Percentiles rank a stretch among this genome's conserved stretches.
Evolutionary conservation across 148 eudicot genomes (phyloP).

Genomic region (Rhododendron vialii): DNA sequence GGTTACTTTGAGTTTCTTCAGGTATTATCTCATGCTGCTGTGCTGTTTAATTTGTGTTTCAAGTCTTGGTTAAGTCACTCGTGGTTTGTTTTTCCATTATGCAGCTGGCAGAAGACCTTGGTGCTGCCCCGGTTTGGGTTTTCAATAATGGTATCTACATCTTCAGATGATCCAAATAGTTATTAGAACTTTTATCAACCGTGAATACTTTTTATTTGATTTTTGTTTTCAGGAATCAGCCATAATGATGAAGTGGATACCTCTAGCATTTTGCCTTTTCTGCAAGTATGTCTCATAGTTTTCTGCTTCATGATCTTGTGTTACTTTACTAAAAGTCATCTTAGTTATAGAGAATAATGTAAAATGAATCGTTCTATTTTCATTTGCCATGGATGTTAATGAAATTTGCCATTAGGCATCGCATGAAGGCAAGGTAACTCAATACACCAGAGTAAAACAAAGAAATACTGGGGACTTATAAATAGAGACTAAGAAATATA

Average conservation of each 20-base stretch:
- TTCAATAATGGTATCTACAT: slow-evolving; percentile 62
- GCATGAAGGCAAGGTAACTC: neutral
- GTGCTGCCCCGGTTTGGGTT: slow-evolving; percentile 85
- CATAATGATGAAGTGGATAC: slow-evolving; percentile 60
- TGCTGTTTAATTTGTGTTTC: neutral
- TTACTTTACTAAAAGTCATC: neutral
- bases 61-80: neutral
- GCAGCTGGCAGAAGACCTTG: slow-evolving; percentile 91
- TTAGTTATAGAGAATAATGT: neutral
- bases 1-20: slow-evolving; percentile 50
- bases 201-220: neutral
- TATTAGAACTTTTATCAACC: neutral
- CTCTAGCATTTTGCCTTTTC: slow-evolving; percentile 46
- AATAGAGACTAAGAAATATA: neutral
- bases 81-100: neutral
- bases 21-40: slow-evolving; percentile 19
- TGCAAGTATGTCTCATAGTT: slow-evolving; percentile 46
- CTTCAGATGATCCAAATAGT: neutral
- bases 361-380: neutral
- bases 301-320: neutral
- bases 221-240: slow-evolving; percentile 43
- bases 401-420: neutral
- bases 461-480: neutral
- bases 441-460: neutral
- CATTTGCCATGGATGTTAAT: neutral